Evolutionary conservation across 2,329 filamentous ascomycete genomes (phyloP).

Genomic region (Aureobasidium sp.): DNA sequence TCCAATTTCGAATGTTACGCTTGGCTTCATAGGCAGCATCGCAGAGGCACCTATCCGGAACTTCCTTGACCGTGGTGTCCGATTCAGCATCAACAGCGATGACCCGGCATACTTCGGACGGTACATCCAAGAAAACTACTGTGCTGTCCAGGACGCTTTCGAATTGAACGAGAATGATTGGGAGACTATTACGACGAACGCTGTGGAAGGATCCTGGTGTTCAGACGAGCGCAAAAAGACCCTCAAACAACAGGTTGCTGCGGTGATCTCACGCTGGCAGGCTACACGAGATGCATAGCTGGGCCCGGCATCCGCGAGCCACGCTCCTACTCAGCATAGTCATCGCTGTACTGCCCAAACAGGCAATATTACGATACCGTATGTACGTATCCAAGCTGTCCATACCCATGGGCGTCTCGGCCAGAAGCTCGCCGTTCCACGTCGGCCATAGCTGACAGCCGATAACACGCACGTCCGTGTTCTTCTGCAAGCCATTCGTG

Average conservation of each 20-base stretch:
- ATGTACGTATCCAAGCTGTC: not conserved
- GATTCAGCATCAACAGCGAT: slow-evolving; percentile 12
- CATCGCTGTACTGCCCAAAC: not conserved
- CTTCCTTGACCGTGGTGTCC: not conserved
- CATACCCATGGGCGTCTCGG: not conserved
- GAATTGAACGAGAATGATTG: not conserved
- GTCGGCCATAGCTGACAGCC: not conserved
- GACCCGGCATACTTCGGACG: slow-evolving; percentile 12
- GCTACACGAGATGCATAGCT: not conserved
- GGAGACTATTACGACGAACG: not conserved
- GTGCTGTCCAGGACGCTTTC: not conserved
- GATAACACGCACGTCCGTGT: not conserved
- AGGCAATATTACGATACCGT: not conserved
- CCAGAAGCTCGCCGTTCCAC: not conserved
- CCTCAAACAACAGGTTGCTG: not conserved
- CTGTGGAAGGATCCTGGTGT: slow-evolving; percentile 9
- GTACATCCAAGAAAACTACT: slow-evolving; percentile 13
- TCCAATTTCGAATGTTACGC: slow-evolving; percentile 10
- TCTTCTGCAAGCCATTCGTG: not conserved
- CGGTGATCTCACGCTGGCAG: not conserved
- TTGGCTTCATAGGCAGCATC: slow-evolving; percentile 2
- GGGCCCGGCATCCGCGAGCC: not conserved
- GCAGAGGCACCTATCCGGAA: not conserved
- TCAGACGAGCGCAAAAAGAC: not conserved
- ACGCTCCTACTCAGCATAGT: not conserved